These are phyloP conservation scores for Escallonia rubra DNA, from an alignment of 129 eudicot species.

Conservation along the genomic window DNA sequence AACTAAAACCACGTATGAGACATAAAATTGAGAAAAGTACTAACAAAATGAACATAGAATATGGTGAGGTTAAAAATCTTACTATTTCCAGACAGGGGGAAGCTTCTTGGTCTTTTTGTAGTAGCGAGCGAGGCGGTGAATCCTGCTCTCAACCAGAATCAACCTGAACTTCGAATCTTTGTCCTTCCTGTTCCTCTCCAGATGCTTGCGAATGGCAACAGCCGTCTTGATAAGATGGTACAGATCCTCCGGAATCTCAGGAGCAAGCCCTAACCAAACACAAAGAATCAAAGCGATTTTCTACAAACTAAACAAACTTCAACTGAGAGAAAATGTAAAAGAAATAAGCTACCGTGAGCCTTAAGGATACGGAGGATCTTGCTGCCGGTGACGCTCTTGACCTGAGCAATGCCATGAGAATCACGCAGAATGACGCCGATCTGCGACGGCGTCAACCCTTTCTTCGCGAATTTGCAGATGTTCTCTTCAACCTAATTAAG, in stretches of 20 bases:
- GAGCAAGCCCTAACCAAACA: slow-evolving; percentile 34
- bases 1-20: not conserved
- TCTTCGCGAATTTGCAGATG: slow-evolving; percentile 58
- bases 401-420: slow-evolving; percentile 66
- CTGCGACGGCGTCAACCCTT: slow-evolving; percentile 54
- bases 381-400: slow-evolving; percentile 52
- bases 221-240: slow-evolving; percentile 59
- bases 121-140: slow-evolving; percentile 56
- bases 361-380: slow-evolving; percentile 57
- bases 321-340: no score
- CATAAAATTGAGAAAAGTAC: no score
- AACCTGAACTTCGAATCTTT: slow-evolving; percentile 55
- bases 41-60: no score
- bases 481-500: slow-evolving; percentile 39
- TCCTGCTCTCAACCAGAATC: slow-evolving; percentile 64
- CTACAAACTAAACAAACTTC: not conserved
- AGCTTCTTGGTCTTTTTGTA: slow-evolving; percentile 71
- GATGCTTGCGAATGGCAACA: slow-evolving; percentile 56
- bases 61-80: not conserved
- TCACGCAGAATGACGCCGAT: slow-evolving; percentile 61
- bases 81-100: slow-evolving; percentile 65
- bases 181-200: slow-evolving; percentile 67
- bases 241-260: slow-evolving; percentile 58
- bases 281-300: not conserved
- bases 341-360: slow-evolving; percentile 36